Evolutionary conservation across 805 yeast species (phyloP).

Genomic region (Candida koratica): DNA sequence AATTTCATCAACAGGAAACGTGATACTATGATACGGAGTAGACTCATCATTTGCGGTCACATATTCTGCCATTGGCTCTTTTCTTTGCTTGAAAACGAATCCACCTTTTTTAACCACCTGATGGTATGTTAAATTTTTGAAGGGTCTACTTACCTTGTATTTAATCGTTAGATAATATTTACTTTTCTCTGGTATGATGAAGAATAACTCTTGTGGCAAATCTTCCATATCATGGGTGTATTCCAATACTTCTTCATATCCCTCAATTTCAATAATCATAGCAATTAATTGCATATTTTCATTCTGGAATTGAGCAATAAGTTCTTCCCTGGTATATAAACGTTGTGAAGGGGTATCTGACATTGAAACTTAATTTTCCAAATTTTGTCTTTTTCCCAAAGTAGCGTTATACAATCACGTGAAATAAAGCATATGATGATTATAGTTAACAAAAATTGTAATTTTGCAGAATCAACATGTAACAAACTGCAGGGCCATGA

Average conservation of each 20-base stretch:
- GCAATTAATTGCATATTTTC: slow-evolving; percentile 25
- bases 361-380: too few species aligned
- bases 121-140: slow-evolving; percentile 21
- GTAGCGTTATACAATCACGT: too few species aligned
- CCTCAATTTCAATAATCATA: slow-evolving; percentile 25
- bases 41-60: slow-evolving; percentile 19
- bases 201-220: slow-evolving; percentile 22
- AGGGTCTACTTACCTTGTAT: slow-evolving; percentile 21
- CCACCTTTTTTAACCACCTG: slow-evolving; percentile 29
- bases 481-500: too few species aligned
- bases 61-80: slow-evolving; percentile 18
- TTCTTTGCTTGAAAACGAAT: slow-evolving; percentile 21
- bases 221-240: slow-evolving; percentile 24
- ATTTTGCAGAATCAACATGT: too few species aligned
- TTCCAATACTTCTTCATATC: slow-evolving; percentile 21
- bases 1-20: slow-evolving; percentile 24
- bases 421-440: too few species aligned
- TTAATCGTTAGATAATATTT: slow-evolving; percentile 23
- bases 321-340: slow-evolving; percentile 15
- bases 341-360: not conserved
- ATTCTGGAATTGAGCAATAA: slow-evolving; percentile 18
- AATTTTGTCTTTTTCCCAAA: too few species aligned
- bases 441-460: too few species aligned
- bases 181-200: slow-evolving; percentile 25
- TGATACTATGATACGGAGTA: slow-evolving; percentile 17